Evolutionary conservation across 2,329 filamentous ascomycete species (phyloP), one percentile per base, ranked within the genome.

Genomic region (Penicillium hordei): DNA sequence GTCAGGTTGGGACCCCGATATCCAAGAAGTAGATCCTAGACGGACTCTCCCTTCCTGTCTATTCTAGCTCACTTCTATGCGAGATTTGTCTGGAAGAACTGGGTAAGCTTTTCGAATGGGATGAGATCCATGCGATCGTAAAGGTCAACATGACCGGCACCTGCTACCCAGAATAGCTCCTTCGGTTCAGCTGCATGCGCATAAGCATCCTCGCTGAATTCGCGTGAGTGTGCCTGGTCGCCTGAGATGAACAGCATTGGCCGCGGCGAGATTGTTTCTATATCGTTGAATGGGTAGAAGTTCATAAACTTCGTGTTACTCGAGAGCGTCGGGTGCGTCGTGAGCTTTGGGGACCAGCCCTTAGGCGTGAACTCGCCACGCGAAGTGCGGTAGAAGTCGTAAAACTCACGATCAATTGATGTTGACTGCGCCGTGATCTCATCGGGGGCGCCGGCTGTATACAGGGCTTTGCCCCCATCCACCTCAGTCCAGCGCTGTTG

Each of bases 81-180:
- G 25, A 68, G 59, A 15, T 56, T 64, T 4, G n/a, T 34, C 49
- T 29, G 52, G 39, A 68, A 68, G 56, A 67, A 74, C 5, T 62
- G 45, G 0, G 66, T 66, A 27, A 75, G 65, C 52, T 60, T 70
- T 8, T 52, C 60, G 21, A 74, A 75, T 6, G 72, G 72, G 23
- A 75, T 75, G 17, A 76, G 67, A 3, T 70, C 70, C 1, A 69
- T 64, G 2, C 72, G 72, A 58, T 76, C 74, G 36, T 76, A 76
- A 4, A 76, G 63, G 40, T 76, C 74, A 2, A 71, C 71, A 46
- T 76, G 73, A 2, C 71, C 70, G 9, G 72, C 69, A 2, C 69
- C 64, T 0, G 67, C 46, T 0, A 77, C 55, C 70, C 69, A 73
- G 7, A 70, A 8, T 46, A 76, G 36, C 60, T 76, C 73, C 63